These are phyloP conservation scores for Fusarium sp. DNA, from an alignment of 2,329 filamentous ascomycete genomes.

Conservation along the genomic window DNA sequence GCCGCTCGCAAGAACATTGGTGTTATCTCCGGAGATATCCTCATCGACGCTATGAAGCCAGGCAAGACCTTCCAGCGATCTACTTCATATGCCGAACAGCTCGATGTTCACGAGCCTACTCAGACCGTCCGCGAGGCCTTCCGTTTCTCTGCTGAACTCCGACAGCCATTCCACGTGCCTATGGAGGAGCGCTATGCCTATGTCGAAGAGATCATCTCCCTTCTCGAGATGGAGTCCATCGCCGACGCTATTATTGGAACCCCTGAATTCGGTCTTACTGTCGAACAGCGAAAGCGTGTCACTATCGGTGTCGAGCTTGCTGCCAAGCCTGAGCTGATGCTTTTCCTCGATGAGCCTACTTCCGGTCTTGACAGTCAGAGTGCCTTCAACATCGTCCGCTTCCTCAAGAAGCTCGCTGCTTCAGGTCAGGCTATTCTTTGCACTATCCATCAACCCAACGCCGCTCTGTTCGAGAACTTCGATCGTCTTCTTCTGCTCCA, in stretches of 20 bases:
- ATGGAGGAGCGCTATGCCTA: slow-evolving; percentile 67
- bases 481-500: slow-evolving; percentile 84
- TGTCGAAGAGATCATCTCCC: slow-evolving; percentile 69
- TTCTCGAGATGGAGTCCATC: slow-evolving; percentile 68
- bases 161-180: slow-evolving; percentile 65
- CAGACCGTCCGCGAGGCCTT: slow-evolving; percentile 73
- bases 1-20: slow-evolving; percentile 70
- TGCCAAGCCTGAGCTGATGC: slow-evolving; percentile 79
- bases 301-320: slow-evolving; percentile 92
- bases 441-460: slow-evolving; percentile 91
- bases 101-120: slow-evolving; percentile 69
- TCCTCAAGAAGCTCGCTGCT: slow-evolving; percentile 79
- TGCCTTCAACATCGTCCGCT: slow-evolving; percentile 81
- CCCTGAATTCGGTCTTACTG: slow-evolving; percentile 75
- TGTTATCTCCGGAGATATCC: slow-evolving; percentile 65
- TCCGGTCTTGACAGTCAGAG: slow-evolving; percentile 72
- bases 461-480: slow-evolving; percentile 87
- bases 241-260: slow-evolving; percentile 69
- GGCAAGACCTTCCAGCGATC: slow-evolving; percentile 70
- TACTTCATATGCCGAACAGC: slow-evolving; percentile 71
- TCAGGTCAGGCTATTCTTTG: slow-evolving; percentile 89
- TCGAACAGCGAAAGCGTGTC: slow-evolving; percentile 76
- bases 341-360: slow-evolving; percentile 84
- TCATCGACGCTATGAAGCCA: slow-evolving; percentile 66
- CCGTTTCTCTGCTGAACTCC: slow-evolving; percentile 70